Conservation (phyloP, 148 eudicot species). For the Camellia sinensis region DNA sequence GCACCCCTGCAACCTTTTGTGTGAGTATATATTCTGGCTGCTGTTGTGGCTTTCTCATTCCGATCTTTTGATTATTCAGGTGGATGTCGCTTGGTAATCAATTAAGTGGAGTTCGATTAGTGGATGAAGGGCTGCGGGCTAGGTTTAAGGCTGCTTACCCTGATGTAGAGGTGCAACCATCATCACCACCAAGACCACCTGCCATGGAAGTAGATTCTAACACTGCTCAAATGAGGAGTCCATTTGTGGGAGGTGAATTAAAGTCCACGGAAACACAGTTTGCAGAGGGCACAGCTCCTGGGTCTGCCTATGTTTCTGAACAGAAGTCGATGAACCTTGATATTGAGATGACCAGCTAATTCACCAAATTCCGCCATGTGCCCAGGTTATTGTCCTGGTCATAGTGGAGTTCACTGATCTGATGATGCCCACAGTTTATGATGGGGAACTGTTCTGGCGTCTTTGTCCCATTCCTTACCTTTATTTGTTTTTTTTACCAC, state of each 20-base stretch:
- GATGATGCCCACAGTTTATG: background rate
- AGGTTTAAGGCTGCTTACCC: constrained; percentile 97
- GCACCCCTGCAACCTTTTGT: no score
- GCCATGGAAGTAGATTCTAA: constrained; percentile 67
- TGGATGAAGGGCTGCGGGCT: constrained; percentile 87
- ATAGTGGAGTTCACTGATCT: background rate
- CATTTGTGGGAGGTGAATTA: constrained; percentile 46
- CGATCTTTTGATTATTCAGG: constrained; percentile 27
- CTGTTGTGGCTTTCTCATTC: background rate
- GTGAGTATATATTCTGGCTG: no score
- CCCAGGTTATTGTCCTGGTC: background rate
- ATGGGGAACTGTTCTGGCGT: background rate
- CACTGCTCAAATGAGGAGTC: constrained; percentile 32
- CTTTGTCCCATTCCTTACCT: background rate
- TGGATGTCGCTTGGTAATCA: constrained; percentile 94
- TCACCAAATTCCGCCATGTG: constrained; percentile 2
- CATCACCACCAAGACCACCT: constrained; percentile 79
- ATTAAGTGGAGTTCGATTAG: constrained; percentile 66
- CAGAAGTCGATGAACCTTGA: constrained; percentile 43
- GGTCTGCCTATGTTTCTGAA: constrained; percentile 32
- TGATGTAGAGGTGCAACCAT: constrained; percentile 85
- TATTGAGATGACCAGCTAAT: constrained; percentile 52
- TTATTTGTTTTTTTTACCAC: background rate
- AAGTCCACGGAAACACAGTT: constrained; percentile 32
- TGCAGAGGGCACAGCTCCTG: constrained; percentile 33